These are phyloP conservation scores for Eutrema salsugineum DNA, from an alignment of 441 rosid genomes.

Conservation along the genomic window DNA sequence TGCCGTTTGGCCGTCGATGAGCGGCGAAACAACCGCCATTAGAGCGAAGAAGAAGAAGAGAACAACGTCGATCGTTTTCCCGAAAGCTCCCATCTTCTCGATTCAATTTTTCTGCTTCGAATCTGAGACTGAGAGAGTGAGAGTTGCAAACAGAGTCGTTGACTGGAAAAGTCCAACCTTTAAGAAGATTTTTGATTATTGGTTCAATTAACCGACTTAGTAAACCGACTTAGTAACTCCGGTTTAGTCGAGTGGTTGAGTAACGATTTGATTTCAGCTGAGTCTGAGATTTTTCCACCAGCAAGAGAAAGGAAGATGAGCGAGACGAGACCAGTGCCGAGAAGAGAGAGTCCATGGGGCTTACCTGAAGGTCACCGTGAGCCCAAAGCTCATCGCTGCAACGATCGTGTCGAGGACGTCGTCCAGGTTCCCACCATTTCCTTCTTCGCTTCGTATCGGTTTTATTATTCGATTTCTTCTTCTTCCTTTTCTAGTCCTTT, in stretches of 20 bases:
- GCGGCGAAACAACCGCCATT: constrained; percentile 49
- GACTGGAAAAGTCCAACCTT: constrained; percentile 3
- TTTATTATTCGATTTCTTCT: not conserved
- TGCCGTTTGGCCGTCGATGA: constrained; percentile 57
- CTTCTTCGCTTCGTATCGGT: not conserved
- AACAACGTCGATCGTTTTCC: constrained; percentile 46
- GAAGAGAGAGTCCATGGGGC: constrained; percentile 99
- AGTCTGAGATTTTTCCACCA: not conserved
- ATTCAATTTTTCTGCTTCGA: not conserved
- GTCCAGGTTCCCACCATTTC: constrained; percentile 53
- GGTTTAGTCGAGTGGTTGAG: constrained; percentile 7
- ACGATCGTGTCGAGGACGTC: constrained; percentile 96
- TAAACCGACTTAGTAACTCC: constrained; percentile 7
- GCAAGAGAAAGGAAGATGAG: constrained; percentile 41
- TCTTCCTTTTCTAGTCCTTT: not conserved
- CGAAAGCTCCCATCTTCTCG: constrained; percentile 24
- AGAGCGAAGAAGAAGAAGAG: constrained; percentile 53
- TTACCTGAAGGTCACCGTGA: constrained; percentile 71
- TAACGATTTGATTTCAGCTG: not conserved
- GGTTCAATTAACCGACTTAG: not conserved
- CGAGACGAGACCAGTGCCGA: constrained; percentile 91
- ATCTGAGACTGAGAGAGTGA: constrained; percentile 3
- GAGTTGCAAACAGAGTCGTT: constrained; percentile 8
- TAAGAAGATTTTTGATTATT: not conserved
- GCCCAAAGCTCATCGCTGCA: constrained; percentile 96